These are phyloP conservation scores for Alloascoidea hylecoeti DNA, from an alignment of 805 yeast species.

Conservation along the genomic window DNA sequence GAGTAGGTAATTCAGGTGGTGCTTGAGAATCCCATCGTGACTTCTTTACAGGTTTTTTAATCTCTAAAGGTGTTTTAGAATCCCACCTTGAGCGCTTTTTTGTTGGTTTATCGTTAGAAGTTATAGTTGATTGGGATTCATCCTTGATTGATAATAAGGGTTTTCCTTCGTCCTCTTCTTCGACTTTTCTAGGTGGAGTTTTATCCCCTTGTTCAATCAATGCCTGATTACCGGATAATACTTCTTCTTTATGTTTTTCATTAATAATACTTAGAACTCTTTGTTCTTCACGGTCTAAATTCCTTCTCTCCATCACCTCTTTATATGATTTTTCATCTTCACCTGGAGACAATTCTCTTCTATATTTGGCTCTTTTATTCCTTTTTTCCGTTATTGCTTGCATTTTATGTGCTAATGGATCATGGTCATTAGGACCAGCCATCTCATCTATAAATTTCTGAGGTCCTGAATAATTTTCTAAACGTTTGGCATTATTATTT, in stretches of 20 bases:
- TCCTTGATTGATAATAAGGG: constrained; percentile 1
- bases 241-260: constrained; percentile 13
- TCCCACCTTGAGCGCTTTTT: constrained; percentile 18
- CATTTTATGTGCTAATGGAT: constrained; percentile 13
- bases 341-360: constrained; percentile 18
- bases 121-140: constrained; percentile 5
- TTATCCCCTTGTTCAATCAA: constrained; percentile 8
- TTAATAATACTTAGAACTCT: constrained; percentile 14
- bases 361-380: constrained; percentile 25
- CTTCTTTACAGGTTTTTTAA: constrained; percentile 10
- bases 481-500: background rate
- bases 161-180: constrained; percentile 7
- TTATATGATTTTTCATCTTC: constrained; percentile 20
- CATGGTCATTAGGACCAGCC: constrained; percentile 15
- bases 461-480: background rate
- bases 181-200: constrained; percentile 9
- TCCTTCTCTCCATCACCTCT: constrained; percentile 26
- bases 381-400: constrained; percentile 10
- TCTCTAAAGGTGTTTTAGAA: constrained; percentile 8
- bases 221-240: constrained; percentile 8
- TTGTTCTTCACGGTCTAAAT: constrained; percentile 23
- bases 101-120: constrained; percentile 1
- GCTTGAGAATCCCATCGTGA: constrained; percentile 17
- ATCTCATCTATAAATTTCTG: constrained; percentile 6
- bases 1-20: constrained; percentile 10